These are phyloP conservation scores for Angomonas deanei DNA, from an alignment of 208 protist genomes.

Conservation along the genomic window DNA sequence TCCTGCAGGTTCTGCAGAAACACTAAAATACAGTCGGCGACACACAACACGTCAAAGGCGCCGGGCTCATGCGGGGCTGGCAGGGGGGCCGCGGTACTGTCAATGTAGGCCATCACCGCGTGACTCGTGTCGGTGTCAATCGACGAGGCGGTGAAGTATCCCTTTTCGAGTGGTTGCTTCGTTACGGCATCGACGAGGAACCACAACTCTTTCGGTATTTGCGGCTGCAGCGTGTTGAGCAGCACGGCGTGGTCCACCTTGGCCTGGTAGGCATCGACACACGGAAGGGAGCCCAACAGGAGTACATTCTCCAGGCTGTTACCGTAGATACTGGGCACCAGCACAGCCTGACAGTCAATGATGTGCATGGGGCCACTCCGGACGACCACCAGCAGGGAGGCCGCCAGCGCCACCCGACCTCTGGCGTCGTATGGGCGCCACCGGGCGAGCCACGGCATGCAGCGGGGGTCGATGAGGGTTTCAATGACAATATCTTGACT, in stretches of 20 bases:
- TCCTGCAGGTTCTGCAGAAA: conserved; percentile 76
- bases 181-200: conserved; percentile 60
- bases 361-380: conserved; percentile 43
- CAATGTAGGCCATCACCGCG: conserved; percentile 63
- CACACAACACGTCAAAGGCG: conserved; percentile 21
- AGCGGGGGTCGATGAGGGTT: conserved; percentile 47
- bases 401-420: conserved; percentile 32
- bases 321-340: conserved; percentile 74
- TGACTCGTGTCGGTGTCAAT: conserved; percentile 23
- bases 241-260: conserved; percentile 26
- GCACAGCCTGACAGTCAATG: conserved; percentile 53
- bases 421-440: conserved; percentile 66
- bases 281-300: conserved; percentile 45
- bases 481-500: conserved; percentile 52
- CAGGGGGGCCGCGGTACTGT: conserved; percentile 35
- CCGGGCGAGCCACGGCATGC: conserved; percentile 50
- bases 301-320: conserved; percentile 74
- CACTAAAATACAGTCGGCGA: conserved; percentile 58
- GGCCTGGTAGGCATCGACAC: conserved; percentile 52
- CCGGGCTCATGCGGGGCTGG: conserved; percentile 22
- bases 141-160: conserved; percentile 62
- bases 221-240: conserved; percentile 32
- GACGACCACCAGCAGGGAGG: conserved; percentile 53
- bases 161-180: conserved; percentile 30
- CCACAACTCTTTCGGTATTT: conserved; percentile 89